Evolutionary conservation across 192 early-diverging fungal genomes (phyloP), one percentile per base, ranked within the genome.

Genomic region (Coemansia sp.): DNA sequence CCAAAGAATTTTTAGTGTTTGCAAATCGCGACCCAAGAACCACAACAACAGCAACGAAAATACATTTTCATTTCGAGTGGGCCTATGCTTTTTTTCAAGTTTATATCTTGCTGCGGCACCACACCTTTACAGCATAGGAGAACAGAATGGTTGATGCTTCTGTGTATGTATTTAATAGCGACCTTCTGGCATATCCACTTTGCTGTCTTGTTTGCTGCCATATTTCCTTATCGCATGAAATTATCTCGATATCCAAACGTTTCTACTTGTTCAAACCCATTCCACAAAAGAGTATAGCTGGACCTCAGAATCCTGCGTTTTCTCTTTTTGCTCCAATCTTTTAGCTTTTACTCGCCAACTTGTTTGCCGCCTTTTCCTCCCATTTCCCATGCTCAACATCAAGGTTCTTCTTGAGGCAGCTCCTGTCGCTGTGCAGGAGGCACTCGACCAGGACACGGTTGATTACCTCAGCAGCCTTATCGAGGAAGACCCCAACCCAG

Each of bases 391-490:
- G 75, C 34, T 68, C 2, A 62, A 55, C 31, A 60, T 74, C 44
- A 41, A 67, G 30, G 22, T 42, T 36, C 60, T 79, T 34, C 53
- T 79, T 31, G 63, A 58, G 8, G 64, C 64, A 11, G 45, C 61
- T 23, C 77, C 77, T 8, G 71, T 48, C 28, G 42, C 67, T 14
- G 48, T 74, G 19, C 65, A 67, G 14, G 55, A 70, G 10, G 28
- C 76, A 0, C 54, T 85, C 9, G 82, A 85, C 48, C 61, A 82
- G 56, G 84, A 85, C 42, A 72, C 81, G 15, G 30, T 77, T 8
- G 82, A 82, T 22, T 85, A 85, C 20, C 64, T 85, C 25, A 29
- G 54, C 41, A 56, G 78, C 41, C 56, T 84, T 38, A 31, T 81
- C 10, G 75, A 66, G 15, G 82, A 82, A 19, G 64, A 72, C 55